These are phyloP conservation scores for Pharnaceum exiguum DNA, from an alignment of 148 eudicot species.

Conservation along the genomic window DNA sequence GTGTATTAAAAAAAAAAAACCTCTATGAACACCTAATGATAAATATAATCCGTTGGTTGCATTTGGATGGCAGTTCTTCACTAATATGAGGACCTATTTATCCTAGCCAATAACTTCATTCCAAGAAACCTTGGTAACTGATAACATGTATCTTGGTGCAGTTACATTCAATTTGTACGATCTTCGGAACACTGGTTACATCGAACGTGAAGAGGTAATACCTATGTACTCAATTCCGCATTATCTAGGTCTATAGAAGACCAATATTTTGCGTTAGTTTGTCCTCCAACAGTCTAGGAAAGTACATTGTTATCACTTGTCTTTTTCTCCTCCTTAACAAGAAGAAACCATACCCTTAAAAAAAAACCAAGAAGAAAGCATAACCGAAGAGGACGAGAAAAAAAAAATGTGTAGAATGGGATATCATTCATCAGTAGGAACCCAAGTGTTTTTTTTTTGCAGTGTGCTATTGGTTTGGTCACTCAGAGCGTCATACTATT, in stretches of 20 bases:
- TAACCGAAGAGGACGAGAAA: too few relatives aligned
- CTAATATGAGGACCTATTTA: neutral
- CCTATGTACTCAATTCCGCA: neutral
- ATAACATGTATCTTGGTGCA: constrained; percentile 28
- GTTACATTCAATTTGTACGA: constrained; percentile 55
- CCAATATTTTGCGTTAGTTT: neutral
- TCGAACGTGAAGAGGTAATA: constrained; percentile 56
- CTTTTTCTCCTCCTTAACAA: too few relatives aligned
- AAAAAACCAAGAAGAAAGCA: too few relatives aligned
- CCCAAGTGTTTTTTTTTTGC: too few relatives aligned
- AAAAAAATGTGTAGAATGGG: too few relatives aligned
- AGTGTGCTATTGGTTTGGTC: neutral
- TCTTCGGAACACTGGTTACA: constrained; percentile 44
- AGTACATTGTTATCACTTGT: too few relatives aligned
- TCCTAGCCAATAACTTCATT: neutral
- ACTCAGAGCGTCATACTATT: neutral
- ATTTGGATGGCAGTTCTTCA: neutral
- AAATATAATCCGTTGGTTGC: too few relatives aligned
- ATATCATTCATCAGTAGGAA: too few relatives aligned
- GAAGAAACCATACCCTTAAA: too few relatives aligned
- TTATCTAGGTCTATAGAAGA: neutral
- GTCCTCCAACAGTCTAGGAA: too few relatives aligned
- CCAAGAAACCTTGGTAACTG: neutral
- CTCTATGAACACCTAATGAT: too few relatives aligned
- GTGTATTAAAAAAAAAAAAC: too few relatives aligned